Conservation (phyloP, 176 grass and related monocot genomes). For the Oryza meridionalis region DNA sequence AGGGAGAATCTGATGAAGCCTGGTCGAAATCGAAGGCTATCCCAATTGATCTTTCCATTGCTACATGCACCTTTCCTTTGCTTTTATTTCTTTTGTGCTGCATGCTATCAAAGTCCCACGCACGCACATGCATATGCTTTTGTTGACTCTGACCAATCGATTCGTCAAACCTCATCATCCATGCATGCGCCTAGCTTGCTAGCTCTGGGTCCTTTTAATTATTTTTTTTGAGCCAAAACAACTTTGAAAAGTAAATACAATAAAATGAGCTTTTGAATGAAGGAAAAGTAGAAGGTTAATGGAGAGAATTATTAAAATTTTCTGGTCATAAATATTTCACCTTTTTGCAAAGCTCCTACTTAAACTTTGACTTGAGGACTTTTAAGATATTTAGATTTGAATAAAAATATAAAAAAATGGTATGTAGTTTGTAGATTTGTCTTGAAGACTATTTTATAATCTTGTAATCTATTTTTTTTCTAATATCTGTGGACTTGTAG, state of each 20-base stretch:
- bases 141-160: constrained; percentile 13
- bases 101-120: constrained; percentile 11
- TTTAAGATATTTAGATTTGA: no score
- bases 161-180: constrained; percentile 36
- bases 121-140: constrained; percentile 26
- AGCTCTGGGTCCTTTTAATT: not conserved
- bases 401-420: no score
- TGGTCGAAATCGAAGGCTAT: not conserved
- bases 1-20: not conserved
- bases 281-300: not conserved
- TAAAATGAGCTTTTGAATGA: not conserved
- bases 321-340: no score
- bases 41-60: not conserved
- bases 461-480: no score
- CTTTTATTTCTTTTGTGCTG: not conserved
- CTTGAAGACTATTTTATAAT: no score
- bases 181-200: not conserved
- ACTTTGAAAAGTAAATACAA: not conserved
- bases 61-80: not conserved
- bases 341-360: no score
- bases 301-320: no score
- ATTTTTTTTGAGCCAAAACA: not conserved
- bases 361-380: no score
- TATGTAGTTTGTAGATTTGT: no score
- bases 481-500: not conserved